Base-by-base conservation (phyloP, 2,329 filamentous ascomycete genomes). In the Pseudogymnoascus sp. region DNA sequence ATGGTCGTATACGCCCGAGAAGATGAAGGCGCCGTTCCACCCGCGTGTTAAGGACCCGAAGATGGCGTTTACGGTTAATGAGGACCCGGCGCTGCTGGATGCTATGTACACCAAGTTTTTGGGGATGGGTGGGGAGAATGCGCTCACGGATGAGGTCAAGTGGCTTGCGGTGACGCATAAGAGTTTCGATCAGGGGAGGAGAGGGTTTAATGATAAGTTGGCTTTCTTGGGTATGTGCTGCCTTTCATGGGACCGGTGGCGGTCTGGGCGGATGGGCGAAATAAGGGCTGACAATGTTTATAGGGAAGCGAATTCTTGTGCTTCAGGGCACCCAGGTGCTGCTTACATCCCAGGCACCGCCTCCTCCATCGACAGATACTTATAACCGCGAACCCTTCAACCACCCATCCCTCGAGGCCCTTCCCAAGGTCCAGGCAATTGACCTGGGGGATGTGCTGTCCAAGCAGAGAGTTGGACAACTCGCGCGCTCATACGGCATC, bases 91-190 rank as follows among this genome's bases (percentile, higher is more conserved):
- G 66, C 79, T 80, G 70, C 79, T 99, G 61, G 88, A 97, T 72
- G 78, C 82, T 57, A 88, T 91, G 74, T 96, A 97, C 74, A 80
- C 82, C 66, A 79, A 80, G 60, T 82, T 97, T 67, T 76, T 97
- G 61, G 93, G 92, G 5, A 79, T 78, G 54, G 85, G 82, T 50
- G 90, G 89, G 62, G 83, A 89, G 67, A 83, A 81, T 67, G 73
- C 94, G 72, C 79, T 99, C 62, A 86, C 88, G 1, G 92, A 97
- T 14, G 93, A 99, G 76, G 80, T 94, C 64, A 97, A 97, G 77
- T 99, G 94, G 94, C 78, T 97, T 70, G 92, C 92, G 30, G 84
- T 99, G 61, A 99, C 94, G 66, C 94, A 97, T 75, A 97, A 97
- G 83, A 97, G 91, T 75, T 97, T 96, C 71, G 93, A 99, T 72